phyloP scores from a whole-genome alignment of 768 basidiomycete species.

The Hemileccinum impolitum region DNA sequence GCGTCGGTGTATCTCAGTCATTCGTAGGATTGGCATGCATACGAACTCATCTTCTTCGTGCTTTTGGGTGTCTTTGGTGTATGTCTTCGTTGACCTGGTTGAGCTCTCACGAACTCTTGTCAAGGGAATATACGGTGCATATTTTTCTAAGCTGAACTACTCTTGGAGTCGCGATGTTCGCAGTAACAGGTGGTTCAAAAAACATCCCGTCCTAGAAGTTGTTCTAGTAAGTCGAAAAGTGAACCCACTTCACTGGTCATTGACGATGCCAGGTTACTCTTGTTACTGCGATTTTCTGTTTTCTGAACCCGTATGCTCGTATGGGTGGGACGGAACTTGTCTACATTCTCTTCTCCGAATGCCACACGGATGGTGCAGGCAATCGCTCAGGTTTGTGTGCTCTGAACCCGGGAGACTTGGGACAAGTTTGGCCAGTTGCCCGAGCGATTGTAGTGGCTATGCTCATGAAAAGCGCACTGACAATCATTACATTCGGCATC shows the following conservation, averaged over 20 bases:
- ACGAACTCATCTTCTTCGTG: constrained; percentile 82
- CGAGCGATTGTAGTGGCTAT: constrained; percentile 69
- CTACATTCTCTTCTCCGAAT: constrained; percentile 88
- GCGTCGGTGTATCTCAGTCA: constrained; percentile 2
- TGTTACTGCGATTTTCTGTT: constrained; percentile 73
- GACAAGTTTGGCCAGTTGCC: constrained; percentile 60
- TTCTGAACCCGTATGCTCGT: constrained; percentile 84
- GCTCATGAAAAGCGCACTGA: constrained; percentile 76
- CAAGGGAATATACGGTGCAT: constrained; percentile 91
- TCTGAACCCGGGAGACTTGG: constrained; percentile 51
- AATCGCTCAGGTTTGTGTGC: constrained; percentile 70
- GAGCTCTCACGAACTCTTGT: constrained; percentile 7
- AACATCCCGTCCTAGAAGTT: constrained; percentile 82
- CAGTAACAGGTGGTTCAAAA: constrained; percentile 74
- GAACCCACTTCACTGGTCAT: neutral
- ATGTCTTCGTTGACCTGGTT: constrained; percentile 23
- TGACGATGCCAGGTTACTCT: constrained; percentile 60
- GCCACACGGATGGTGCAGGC: constrained; percentile 53
- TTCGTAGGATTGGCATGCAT: constrained; percentile 87
- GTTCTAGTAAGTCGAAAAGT: constrained; percentile 51
- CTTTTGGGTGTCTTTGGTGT: constrained; percentile 89
- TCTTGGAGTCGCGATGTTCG: constrained; percentile 84
- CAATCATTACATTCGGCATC: constrained; percentile 90
- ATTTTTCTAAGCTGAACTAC: constrained; percentile 88
- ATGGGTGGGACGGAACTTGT: constrained; percentile 97